phyloP scores from a whole-genome alignment of 2,329 filamentous ascomycete species.

The Aspergillus fijiensis region DNA sequence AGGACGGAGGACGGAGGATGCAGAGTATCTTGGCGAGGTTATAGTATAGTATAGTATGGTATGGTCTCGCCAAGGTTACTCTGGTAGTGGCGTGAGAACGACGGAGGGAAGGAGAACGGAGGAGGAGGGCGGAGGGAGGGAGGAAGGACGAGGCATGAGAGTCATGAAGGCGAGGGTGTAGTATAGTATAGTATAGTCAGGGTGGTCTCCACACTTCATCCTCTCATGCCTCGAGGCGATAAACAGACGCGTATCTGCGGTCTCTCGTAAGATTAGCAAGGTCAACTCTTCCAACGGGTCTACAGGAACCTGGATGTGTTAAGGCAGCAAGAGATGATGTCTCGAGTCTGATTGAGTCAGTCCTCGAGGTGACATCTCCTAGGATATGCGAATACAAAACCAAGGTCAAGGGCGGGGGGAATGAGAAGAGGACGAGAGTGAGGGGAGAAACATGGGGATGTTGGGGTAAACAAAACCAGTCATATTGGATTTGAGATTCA shows the following conservation, averaged over 20 bases:
- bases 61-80: neutral
- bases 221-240: neutral
- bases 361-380: neutral
- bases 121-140: neutral
- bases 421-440: neutral
- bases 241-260: neutral
- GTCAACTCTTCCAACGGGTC: neutral
- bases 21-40: neutral
- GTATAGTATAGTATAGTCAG: neutral
- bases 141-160: neutral
- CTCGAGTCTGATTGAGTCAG: neutral
- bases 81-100: neutral
- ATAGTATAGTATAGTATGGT: neutral
- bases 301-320: neutral
- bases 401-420: neutral
- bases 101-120: neutral
- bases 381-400: neutral
- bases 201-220: neutral
- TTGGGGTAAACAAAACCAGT: neutral
- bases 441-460: neutral
- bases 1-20: neutral
- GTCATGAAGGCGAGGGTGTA: neutral
- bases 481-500: neutral
- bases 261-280: neutral
- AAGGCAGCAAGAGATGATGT: neutral